These are phyloP conservation scores for Scheffersomyces quercinus DNA, from an alignment of 1,139 yeast genomes.

Conservation along the genomic window DNA sequence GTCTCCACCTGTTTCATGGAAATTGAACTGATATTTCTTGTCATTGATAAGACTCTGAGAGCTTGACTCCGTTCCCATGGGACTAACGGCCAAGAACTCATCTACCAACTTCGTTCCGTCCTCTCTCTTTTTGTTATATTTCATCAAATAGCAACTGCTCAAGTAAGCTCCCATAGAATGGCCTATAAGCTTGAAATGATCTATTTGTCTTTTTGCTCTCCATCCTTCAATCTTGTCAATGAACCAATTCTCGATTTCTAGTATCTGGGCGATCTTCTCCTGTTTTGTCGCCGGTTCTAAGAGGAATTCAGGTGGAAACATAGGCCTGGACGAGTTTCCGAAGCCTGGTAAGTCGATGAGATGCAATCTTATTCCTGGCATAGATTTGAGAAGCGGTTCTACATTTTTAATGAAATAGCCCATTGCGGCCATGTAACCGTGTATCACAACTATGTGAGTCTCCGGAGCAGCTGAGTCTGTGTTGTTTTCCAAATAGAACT, in stretches of 20 bases:
- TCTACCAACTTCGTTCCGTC: slow-evolving; percentile 19
- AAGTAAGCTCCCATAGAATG: slow-evolving; percentile 52
- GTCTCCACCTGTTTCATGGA: slow-evolving; percentile 21
- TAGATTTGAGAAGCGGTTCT: slow-evolving; percentile 32
- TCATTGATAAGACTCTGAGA: slow-evolving; percentile 35
- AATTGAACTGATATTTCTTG: slow-evolving; percentile 32
- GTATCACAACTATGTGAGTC: slow-evolving; percentile 36
- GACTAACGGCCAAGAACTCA: slow-evolving; percentile 39
- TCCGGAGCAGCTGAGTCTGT: slow-evolving; percentile 12
- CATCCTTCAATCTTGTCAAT: slow-evolving; percentile 42
- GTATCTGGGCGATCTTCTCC: slow-evolving; percentile 33
- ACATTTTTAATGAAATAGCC: slow-evolving; percentile 45
- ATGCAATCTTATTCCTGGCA: slow-evolving; percentile 34
- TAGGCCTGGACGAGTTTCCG: slow-evolving; percentile 46
- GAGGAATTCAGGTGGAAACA: slow-evolving; percentile 34
- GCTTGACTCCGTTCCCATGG: slow-evolving; percentile 50
- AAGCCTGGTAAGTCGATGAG: slow-evolving; percentile 46
- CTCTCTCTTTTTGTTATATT: slow-evolving; percentile 26
- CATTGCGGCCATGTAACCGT: slow-evolving; percentile 51
- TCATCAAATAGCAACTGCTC: slow-evolving; percentile 42
- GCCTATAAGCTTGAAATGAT: slow-evolving; percentile 32
- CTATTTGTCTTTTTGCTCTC: slow-evolving; percentile 28
- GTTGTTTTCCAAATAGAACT: slow-evolving; percentile 34
- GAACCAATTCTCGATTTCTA: slow-evolving; percentile 44
- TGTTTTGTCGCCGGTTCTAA: slow-evolving; percentile 19